Base-by-base conservation (phyloP, 2,329 filamentous ascomycete genomes). In the Xylariaceae sp. region DNA sequence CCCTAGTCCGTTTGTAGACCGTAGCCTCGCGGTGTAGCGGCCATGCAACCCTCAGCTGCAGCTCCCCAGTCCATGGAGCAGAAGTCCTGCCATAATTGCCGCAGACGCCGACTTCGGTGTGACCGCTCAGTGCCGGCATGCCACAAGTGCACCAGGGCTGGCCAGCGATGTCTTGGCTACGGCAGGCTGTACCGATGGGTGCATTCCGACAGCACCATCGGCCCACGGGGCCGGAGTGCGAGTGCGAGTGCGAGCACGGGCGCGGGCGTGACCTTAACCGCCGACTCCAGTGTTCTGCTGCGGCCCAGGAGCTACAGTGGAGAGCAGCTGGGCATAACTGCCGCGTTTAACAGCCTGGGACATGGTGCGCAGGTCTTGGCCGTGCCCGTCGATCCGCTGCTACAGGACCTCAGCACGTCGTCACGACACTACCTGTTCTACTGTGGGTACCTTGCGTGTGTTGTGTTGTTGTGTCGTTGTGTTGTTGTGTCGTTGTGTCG, bases 131-230 rank as follows among this genome's bases (percentile, higher is more conserved):
- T 78, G 47, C 82, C 82, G 22, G 73, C 70, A 54, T 85, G 83
- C 67, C 75, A 79, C 62, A 85, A 85, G 71, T 85, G 82, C 67
- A 68, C 72, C 50, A 73, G 71, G 61, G 72, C 76, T 40, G 80
- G 80, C 26, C 73, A 80, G 65, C 74, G 80, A 61, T 86, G 83
- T 70, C 76, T 83, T 56, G 83, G 83, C 37, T 85, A 85, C 67
- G 81, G 79, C 56, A 78, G 77, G 63, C 68, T 84, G 44, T 79
- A 84, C 60, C 75, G 81, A 54, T 86, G 82, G 81, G 79, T 80
- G 50, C 72, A 76, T 53, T 75, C 75, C 49, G 76, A 79, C 53
- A 76, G 78, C 43, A 71, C 75, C 42, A 71, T 74, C 10, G 77
- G 77, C 26, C 78, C 76, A 60, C 72, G 72, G 64, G 68, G 69